Percentiles rank a stretch among this genome's conserved stretches.
These are phyloP conservation scores for Colletotrichum tanaceti DNA, from an alignment of 2,329 filamentous ascomycete genomes.

Conservation along the genomic window DNA sequence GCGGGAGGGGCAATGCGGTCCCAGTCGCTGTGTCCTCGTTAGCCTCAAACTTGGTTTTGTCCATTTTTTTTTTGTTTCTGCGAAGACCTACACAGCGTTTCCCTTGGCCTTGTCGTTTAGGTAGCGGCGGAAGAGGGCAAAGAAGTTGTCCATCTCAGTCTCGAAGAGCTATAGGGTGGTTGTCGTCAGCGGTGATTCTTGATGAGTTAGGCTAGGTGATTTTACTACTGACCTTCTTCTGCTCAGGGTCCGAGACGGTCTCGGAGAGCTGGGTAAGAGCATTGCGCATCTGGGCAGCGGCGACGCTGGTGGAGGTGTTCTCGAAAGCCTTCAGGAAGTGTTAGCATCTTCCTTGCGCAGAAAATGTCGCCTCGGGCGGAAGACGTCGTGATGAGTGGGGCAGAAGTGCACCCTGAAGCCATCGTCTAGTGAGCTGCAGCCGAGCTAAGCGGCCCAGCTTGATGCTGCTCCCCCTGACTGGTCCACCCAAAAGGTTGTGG, in stretches of 20 bases:
- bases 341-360: conserved; percentile 48
- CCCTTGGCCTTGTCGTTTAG: conserved; percentile 99
- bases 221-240: conserved; percentile 79
- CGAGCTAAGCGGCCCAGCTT: neutral
- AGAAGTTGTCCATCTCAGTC: conserved; percentile 99
- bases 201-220: neutral
- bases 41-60: conserved; percentile 25
- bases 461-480: neutral
- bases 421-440: conserved; percentile 1
- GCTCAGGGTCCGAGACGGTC: conserved; percentile 82
- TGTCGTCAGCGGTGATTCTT: conserved; percentile 27
- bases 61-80: neutral
- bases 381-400: neutral
- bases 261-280: conserved; percentile 92
- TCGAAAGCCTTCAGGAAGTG: conserved; percentile 84
- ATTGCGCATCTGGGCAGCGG: conserved; percentile 99
- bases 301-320: conserved; percentile 98
- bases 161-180: conserved; percentile 79
- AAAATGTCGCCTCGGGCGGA: neutral
- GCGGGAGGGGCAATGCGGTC: conserved; percentile 95
- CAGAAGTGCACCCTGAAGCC: neutral
- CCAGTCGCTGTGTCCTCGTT: conserved; percentile 77
- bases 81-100: conserved; percentile 76
- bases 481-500: neutral
- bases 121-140: conserved; percentile 97